Conservation (phyloP, 768 basidiomycete species). For the Leccinum truebloodii region DNA sequence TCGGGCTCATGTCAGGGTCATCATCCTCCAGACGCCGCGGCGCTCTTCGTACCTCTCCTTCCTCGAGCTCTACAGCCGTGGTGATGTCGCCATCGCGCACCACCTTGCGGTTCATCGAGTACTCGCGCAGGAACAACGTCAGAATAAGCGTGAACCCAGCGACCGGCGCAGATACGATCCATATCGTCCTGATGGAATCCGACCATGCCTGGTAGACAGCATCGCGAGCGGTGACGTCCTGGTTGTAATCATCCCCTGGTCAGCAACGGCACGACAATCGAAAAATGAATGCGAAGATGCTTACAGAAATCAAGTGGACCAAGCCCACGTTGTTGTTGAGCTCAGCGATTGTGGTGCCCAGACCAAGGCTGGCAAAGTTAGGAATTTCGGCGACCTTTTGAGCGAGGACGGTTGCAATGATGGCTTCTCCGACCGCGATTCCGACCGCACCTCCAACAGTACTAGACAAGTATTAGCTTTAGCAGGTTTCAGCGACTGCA, state of each 20-base stretch:
- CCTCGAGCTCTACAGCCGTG: conserved; percentile 34
- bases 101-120: conserved; percentile 56
- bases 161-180: conserved; percentile 64
- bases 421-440: conserved; percentile 70
- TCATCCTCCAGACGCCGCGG: background rate
- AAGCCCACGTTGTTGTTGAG: conserved; percentile 48
- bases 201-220: conserved; percentile 64
- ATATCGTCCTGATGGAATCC: conserved; percentile 62
- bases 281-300: background rate
- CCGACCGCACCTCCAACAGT: conserved; percentile 77
- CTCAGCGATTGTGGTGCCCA: conserved; percentile 41
- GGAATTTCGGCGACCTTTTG: conserved; percentile 36
- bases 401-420: conserved; percentile 57
- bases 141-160: conserved; percentile 52
- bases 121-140: conserved; percentile 56
- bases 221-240: conserved; percentile 52
- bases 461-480: conserved; percentile 35
- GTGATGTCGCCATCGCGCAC: conserved; percentile 38
- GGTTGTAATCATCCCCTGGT: background rate
- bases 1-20: conserved; percentile 2
- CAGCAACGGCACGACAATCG: background rate
- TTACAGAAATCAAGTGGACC: conserved; percentile 37
- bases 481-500: background rate
- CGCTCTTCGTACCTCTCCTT: conserved; percentile 10
- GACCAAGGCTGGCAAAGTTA: conserved; percentile 25